Percentiles rank a stretch among this genome's conserved stretches.
phyloP scores from a whole-genome alignment of 2,329 filamentous ascomycete species.

The Sclerotinia glacialis region DNA sequence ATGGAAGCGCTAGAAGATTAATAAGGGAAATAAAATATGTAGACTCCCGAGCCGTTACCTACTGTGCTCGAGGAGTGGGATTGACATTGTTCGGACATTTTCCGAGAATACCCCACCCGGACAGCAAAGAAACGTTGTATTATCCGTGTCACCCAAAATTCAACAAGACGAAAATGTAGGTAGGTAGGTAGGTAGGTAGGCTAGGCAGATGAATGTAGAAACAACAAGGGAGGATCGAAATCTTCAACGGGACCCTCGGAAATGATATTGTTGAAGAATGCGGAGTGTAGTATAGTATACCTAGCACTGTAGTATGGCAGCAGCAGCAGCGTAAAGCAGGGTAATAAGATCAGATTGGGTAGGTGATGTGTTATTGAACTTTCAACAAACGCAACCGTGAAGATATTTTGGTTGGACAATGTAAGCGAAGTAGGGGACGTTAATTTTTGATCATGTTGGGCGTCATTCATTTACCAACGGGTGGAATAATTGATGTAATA shows the following conservation, averaged over 20 bases:
- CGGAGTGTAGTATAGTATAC: conserved; percentile 1
- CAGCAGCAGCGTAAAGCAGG: neutral
- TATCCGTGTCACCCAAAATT: neutral
- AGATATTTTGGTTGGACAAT: neutral
- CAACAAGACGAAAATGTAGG: conserved; percentile 2
- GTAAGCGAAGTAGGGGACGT: neutral
- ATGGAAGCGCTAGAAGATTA: conserved; percentile 23
- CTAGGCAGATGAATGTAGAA: too few species aligned
- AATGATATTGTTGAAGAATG: conserved; percentile 2
- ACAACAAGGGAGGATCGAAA: neutral
- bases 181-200: too few species aligned
- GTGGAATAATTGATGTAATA: neutral
- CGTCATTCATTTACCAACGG: neutral
- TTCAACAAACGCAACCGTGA: neutral
- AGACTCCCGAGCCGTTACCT: conserved; percentile 10
- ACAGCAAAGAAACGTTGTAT: conserved; percentile 12
- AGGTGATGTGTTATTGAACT: conserved; percentile 13
- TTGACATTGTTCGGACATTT: conserved; percentile 6
- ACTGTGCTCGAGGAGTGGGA: conserved; percentile 2
- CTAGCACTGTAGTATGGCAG: neutral
- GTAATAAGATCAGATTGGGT: neutral
- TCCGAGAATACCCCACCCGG: conserved; percentile 9
- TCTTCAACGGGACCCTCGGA: conserved; percentile 4
- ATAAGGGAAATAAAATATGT: conserved; percentile 10
- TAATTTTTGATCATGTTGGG: neutral